Base-by-base conservation (phyloP, 2,329 filamentous ascomycete species). In the Simplicillium aogashimaense region DNA sequence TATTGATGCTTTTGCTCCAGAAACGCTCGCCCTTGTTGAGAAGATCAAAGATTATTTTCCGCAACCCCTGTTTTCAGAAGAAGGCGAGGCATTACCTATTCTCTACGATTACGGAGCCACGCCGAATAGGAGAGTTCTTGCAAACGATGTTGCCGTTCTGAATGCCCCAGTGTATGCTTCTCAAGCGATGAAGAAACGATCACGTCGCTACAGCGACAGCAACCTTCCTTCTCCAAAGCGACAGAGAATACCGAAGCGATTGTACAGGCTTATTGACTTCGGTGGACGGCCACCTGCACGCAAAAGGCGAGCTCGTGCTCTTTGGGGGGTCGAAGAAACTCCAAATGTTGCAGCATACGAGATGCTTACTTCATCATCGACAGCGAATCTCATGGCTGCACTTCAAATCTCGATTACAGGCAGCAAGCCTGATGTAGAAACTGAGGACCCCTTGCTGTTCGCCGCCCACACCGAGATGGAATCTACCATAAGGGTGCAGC, bases 161-260 rank as follows among this genome's bases (percentile, higher is more conserved):
- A 61, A 65, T 38, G 71, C 71, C 2, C 71, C 71, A 3, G 66
- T 72, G 20, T 75, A 75, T 50, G 59, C 53, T n/a, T 58, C 59
- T 9, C 60, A 63, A 45, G 42, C 55, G 36, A 54, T 59, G 11
- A 52, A 56, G 9, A 63, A 61, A 43, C 56, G 55, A 29, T 50
- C 45, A 2, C 40, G 46, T 4, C 52, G 54, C 20, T 36, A 50
- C 7, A 47, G 45, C 3, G 48, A 47, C 13, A 44, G 47, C 8
- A 41, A 47, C 13, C 31, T 32, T 3, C 37, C 39, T 28, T 45
- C 48, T 4, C 41, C 43, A 18, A 58, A 56, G 37, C 47, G 54
- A 37, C 43, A 20, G n/a, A 34, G 20, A 25, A 5, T 25, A 25
- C 20, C 20, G 9, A 25, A 25, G 20, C 20, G 20, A 25, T 9